A percentile compares a stretch with the other conserved stretches of the same genome.
These are phyloP conservation scores for Otatea glauca DNA, from an alignment of 176 grass and related monocot species.

Conservation along the genomic window DNA sequence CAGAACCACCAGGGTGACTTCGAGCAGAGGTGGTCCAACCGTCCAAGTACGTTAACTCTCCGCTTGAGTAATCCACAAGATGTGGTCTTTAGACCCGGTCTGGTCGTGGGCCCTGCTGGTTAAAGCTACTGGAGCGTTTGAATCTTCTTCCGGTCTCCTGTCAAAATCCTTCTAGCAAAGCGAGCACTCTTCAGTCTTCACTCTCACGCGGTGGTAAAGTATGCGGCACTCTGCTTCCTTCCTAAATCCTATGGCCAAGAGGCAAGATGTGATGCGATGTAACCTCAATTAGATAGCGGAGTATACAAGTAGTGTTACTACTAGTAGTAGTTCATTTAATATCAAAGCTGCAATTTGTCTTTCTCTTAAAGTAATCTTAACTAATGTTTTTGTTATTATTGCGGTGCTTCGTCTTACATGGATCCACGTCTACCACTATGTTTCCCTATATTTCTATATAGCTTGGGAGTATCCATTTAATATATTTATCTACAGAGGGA, in stretches of 20 bases:
- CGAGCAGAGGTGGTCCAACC: not conserved
- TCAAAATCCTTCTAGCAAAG: not conserved
- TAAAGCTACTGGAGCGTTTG: not conserved
- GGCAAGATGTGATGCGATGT: not conserved
- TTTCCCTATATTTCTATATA: too few relatives aligned
- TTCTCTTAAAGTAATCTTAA: too few relatives aligned
- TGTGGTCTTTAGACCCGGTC: conserved; percentile 32
- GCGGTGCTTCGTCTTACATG: too few relatives aligned
- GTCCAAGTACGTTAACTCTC: not conserved
- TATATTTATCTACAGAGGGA: too few relatives aligned
- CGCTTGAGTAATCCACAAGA: conserved; percentile 12
- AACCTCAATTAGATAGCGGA: not conserved
- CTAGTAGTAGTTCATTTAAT: not conserved
- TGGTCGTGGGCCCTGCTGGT: conserved; percentile 11
- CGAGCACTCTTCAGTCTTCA: too few relatives aligned
- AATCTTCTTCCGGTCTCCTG: not conserved
- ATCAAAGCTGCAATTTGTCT: not conserved
- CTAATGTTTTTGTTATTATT: too few relatives aligned
- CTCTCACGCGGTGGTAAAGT: not conserved
- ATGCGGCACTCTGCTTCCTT: not conserved
- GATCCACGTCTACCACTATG: too few relatives aligned
- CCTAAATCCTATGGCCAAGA: not conserved
- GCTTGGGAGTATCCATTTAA: too few relatives aligned
- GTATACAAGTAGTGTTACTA: not conserved
- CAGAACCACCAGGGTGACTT: not conserved